Percentiles rank a stretch among this genome's conserved stretches.
Conservation (phyloP, 2,329 filamentous ascomycete species). For the Leptoxyphium fumago region DNA sequence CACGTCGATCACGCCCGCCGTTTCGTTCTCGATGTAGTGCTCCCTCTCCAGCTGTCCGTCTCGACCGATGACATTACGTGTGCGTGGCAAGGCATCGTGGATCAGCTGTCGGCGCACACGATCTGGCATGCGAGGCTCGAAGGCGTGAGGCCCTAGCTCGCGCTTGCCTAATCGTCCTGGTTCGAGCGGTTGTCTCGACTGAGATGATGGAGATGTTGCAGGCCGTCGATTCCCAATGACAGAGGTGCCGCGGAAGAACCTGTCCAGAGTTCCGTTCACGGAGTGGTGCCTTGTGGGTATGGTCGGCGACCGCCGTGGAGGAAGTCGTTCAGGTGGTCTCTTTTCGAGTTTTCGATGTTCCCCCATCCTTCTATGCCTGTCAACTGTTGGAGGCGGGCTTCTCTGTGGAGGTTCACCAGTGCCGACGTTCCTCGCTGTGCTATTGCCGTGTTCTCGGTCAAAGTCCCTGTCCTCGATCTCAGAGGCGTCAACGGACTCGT, state of each 20-base stretch:
- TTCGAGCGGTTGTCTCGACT: not conserved
- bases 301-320: not conserved
- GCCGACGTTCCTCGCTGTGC: not conserved
- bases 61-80: slow-evolving; percentile 26
- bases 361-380: not conserved
- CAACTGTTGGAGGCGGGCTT: not conserved
- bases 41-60: slow-evolving; percentile 28
- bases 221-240: not conserved
- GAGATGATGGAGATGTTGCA: not conserved
- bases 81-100: slow-evolving; percentile 24
- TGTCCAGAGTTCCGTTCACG: not conserved
- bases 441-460: not conserved
- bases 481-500: slow-evolving; percentile 14
- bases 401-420: not conserved
- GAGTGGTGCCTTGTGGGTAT: not conserved
- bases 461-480: not conserved
- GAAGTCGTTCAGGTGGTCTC: not conserved
- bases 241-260: not conserved
- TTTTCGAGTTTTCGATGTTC: not conserved
- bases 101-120: slow-evolving; percentile 27
- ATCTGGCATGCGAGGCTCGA: slow-evolving; percentile 30
- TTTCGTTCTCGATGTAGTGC: slow-evolving; percentile 30
- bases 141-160: slow-evolving; percentile 34
- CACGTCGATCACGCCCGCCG: slow-evolving; percentile 29
- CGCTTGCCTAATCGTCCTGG: slow-evolving; percentile 19